Base-by-base conservation (phyloP, 805 yeast species). In the Kodamaea lidongshanica region DNA sequence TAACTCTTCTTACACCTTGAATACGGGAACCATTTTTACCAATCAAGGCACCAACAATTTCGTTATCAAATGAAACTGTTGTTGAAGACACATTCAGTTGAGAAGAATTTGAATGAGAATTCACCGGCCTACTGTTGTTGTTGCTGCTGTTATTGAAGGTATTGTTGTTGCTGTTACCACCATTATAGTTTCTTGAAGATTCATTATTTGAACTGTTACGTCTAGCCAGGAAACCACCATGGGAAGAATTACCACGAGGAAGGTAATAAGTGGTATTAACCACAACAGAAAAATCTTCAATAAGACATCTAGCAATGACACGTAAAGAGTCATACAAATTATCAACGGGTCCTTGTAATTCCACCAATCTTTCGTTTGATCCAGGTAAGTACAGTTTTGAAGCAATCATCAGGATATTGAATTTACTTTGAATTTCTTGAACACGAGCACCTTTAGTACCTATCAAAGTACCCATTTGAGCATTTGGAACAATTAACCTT, bases 21-120 rank as follows among this genome's bases (percentile, higher is more conserved):
- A 87, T 85, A 58, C 94, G 73, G 16, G 83, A 63, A 22, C 95
- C 95, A 41, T 79, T 77, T 43, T 80, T 79, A 37, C 96, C 96
- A 45, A 87, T 84, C 32, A 87, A 66, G 29, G 94, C 89, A 24
- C 96, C 96, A 25, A 87, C 95, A 61, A 77, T 77, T 37, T 77
- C 84, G 42, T 80, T 78, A 21, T 94, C 85, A 50, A 85, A 80
- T 16, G 20, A 16, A 4, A 27, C 25, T 5, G 32, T 26, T 12
- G 23, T 31, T 3, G 35, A 16, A 4, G 18, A 20, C 12, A 19
- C 17, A 20, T 13, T 17, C 15, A 25, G 13, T n/a, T n/a, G n/a
- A 12, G 10, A 6, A 5, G 7, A 13, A 12, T 13, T 6, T 13
- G n/a, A 8, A n/a, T 8, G 21, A n/a, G n/a, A n/a, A n/a, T 26